These are phyloP conservation scores for Allantophomopsis cytisporea DNA, from an alignment of 2,329 filamentous ascomycete species.

Conservation along the genomic window DNA sequence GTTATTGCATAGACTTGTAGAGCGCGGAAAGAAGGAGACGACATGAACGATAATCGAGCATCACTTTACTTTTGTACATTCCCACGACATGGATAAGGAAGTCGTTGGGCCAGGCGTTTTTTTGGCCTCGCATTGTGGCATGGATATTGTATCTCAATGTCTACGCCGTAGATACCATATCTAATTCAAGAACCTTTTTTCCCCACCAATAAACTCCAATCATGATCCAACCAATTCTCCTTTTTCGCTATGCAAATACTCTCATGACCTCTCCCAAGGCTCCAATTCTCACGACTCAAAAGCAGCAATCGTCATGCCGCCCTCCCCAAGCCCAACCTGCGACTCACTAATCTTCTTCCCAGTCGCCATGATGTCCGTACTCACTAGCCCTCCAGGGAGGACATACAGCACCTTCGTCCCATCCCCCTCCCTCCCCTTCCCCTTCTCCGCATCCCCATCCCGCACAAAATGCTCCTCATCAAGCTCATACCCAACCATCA, in stretches of 20 bases:
- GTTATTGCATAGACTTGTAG: not conserved
- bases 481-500: slow-evolving; percentile 49
- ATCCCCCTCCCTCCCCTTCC: slow-evolving; percentile 10
- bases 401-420: slow-evolving; percentile 39
- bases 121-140: too few species aligned
- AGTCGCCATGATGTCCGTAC: slow-evolving; percentile 38
- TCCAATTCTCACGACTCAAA: slow-evolving; percentile 9
- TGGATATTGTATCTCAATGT: too few species aligned
- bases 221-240: too few species aligned
- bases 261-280: not conserved
- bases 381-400: slow-evolving; percentile 42
- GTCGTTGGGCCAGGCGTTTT: too few species aligned
- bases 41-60: not conserved
- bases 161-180: too few species aligned
- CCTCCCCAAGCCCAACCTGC: slow-evolving; percentile 14
- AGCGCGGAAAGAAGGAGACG: not conserved
- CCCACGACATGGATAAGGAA: slow-evolving; percentile 5
- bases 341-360: slow-evolving; percentile 18
- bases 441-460: slow-evolving; percentile 7
- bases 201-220: too few species aligned
- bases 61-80: slow-evolving; percentile 4
- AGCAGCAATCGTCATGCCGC: slow-evolving; percentile 17
- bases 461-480: slow-evolving; percentile 18
- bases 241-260: too few species aligned
- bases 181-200: too few species aligned